phyloP scores from a whole-genome alignment of 805 yeast genomes.

The Candida berthetii region DNA sequence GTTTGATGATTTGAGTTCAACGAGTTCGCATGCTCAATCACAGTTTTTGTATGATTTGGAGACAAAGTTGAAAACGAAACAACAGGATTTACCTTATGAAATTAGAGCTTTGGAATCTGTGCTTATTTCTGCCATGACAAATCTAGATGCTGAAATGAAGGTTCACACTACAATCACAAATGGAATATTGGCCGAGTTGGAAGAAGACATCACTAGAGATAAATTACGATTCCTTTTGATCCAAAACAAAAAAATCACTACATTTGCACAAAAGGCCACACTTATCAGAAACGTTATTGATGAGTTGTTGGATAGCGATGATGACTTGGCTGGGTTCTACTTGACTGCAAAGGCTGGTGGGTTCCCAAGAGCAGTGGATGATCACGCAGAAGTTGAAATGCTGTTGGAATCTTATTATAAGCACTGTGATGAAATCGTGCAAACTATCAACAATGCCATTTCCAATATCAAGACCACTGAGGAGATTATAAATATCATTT shows the following conservation, averaged over 20 bases:
- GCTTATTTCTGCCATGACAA: slow-evolving; percentile 70
- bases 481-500: slow-evolving; percentile 86
- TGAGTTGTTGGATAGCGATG: slow-evolving; percentile 83
- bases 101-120: slow-evolving; percentile 87
- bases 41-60: slow-evolving; percentile 78
- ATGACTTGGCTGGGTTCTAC: slow-evolving; percentile 75
- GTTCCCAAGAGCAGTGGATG: slow-evolving; percentile 42
- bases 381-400: slow-evolving; percentile 86
- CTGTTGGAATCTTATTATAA: slow-evolving; percentile 85
- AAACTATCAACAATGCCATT: slow-evolving; percentile 69
- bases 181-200: slow-evolving; percentile 71
- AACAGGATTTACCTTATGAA: slow-evolving; percentile 69
- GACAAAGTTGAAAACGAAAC: slow-evolving; percentile 44
- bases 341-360: slow-evolving; percentile 55
- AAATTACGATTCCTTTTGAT: slow-evolving; percentile 73
- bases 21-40: slow-evolving; percentile 63
- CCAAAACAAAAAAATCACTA: slow-evolving; percentile 78
- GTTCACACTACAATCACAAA: slow-evolving; percentile 73
- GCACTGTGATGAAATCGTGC: slow-evolving; percentile 92
- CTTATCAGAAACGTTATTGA: slow-evolving; percentile 80
- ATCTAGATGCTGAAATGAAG: slow-evolving; percentile 80
- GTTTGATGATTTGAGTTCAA: slow-evolving; percentile 62
- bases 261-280: slow-evolving; percentile 78
- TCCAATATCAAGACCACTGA: slow-evolving; percentile 90
- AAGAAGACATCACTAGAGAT: slow-evolving; percentile 73